Conservation (phyloP, 495 filamentous ascomycete species). For the Hypoxylon intermedium region DNA sequence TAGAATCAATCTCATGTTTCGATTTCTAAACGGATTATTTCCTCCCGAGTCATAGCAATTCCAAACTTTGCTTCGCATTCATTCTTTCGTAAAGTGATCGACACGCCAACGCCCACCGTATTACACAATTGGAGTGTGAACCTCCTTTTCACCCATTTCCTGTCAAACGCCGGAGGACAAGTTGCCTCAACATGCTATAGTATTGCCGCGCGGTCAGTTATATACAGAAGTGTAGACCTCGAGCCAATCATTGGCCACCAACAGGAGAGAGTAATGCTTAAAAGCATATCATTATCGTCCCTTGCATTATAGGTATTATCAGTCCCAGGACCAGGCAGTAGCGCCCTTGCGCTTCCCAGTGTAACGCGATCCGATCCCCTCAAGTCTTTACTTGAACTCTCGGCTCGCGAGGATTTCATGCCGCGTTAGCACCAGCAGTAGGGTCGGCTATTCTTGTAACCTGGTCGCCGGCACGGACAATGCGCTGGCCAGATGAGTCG, state of each 20-base stretch:
- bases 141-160: slow-evolving; percentile 10
- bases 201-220: slow-evolving; percentile 18
- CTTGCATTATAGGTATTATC: background rate
- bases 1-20: background rate
- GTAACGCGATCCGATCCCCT: background rate
- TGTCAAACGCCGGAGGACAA: slow-evolving; percentile 33
- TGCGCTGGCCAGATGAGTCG: slow-evolving; percentile 80
- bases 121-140: slow-evolving; percentile 8
- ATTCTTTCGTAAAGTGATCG: slow-evolving; percentile 28
- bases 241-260: background rate
- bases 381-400: background rate
- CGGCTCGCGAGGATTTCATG: slow-evolving; percentile 49
- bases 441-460: slow-evolving; percentile 83
- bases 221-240: slow-evolving; percentile 17
- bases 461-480: slow-evolving; percentile 90
- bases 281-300: slow-evolving; percentile 14
- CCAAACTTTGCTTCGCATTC: slow-evolving; percentile 7
- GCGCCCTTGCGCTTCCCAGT: background rate
- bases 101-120: slow-evolving; percentile 25
- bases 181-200: slow-evolving; percentile 36
- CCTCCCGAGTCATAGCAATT: background rate
- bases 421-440: slow-evolving; percentile 74
- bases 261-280: background rate
- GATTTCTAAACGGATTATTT: background rate
- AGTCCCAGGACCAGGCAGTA: background rate